Evolutionary conservation across 1,139 yeast genomes (phyloP).

Genomic region (Yamadazyma sp.): DNA sequence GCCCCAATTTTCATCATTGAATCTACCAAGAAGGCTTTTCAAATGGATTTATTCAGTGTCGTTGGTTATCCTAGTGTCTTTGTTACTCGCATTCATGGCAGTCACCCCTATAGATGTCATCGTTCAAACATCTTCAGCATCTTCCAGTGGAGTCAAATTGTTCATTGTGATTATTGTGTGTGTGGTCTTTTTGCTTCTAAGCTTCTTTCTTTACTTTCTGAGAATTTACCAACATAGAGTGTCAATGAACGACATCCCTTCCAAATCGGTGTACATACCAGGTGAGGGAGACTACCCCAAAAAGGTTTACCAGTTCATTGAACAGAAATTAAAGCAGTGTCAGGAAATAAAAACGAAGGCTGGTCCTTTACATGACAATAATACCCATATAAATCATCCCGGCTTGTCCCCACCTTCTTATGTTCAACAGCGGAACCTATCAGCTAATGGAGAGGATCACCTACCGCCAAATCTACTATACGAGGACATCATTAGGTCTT

Average conservation of each 20-base stretch:
- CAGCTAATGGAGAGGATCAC: conserved; percentile 33
- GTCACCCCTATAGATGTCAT: conserved; percentile 78
- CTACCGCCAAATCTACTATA: conserved; percentile 61
- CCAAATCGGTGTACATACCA: conserved; percentile 63
- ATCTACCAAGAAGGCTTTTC: conserved; percentile 37
- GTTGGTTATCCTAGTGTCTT: conserved; percentile 47
- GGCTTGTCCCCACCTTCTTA: conserved; percentile 56
- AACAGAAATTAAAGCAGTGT: conserved; percentile 45
- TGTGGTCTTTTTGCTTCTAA: conserved; percentile 54
- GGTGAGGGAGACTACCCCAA: conserved; percentile 63
- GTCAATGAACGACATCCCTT: conserved; percentile 73
- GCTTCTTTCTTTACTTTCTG: conserved; percentile 47
- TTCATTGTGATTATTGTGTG: conserved; percentile 76
- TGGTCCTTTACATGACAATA: conserved; percentile 43
- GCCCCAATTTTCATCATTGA: conserved; percentile 17
- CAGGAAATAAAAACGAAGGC: conserved; percentile 48
- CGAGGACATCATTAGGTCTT: conserved; percentile 60
- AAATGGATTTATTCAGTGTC: conserved; percentile 59
- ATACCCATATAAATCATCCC: conserved; percentile 54
- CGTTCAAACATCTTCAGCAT: conserved; percentile 57
- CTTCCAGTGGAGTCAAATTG: conserved; percentile 62
- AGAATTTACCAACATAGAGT: conserved; percentile 61
- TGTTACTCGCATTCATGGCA: conserved; percentile 57
- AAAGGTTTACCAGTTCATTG: conserved; percentile 37
- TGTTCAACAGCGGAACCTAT: conserved; percentile 30